Evolutionary conservation across 2,329 filamentous ascomycete genomes (phyloP).

Genomic region (Delphinella strobiligena): DNA sequence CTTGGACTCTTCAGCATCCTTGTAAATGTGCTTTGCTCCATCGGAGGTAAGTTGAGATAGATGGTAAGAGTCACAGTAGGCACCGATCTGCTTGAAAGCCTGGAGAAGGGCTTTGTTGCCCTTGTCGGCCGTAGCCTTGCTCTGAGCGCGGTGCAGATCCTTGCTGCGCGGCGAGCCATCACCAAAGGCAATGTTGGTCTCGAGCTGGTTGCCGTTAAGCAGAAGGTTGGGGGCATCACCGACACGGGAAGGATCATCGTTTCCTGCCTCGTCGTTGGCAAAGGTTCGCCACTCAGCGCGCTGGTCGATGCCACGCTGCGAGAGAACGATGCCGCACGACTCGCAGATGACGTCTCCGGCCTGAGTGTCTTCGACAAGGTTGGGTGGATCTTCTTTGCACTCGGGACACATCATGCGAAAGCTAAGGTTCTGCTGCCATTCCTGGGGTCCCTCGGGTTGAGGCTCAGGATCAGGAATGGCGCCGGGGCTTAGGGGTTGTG

Average conservation of each 20-base stretch:
- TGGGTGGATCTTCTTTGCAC: slow-evolving; percentile 84
- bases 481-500: slow-evolving; percentile 31
- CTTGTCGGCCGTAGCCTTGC: slow-evolving; percentile 71
- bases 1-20: slow-evolving; percentile 83
- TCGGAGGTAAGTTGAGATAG: slow-evolving; percentile 73
- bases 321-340: slow-evolving; percentile 82
- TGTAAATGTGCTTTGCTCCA: slow-evolving; percentile 89
- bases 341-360: slow-evolving; percentile 86
- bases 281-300: slow-evolving; percentile 98
- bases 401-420: slow-evolving; percentile 78
- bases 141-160: slow-evolving; percentile 73
- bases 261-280: slow-evolving; percentile 92
- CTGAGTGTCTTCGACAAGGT: slow-evolving; percentile 85
- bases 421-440: slow-evolving; percentile 76
- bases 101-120: slow-evolving; percentile 67
- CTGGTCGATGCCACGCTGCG: slow-evolving; percentile 84
- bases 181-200: slow-evolving; percentile 76
- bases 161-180: slow-evolving; percentile 59
- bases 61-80: slow-evolving; percentile 73
- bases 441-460: slow-evolving; percentile 24
- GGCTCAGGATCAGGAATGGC: slow-evolving; percentile 28
- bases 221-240: slow-evolving; percentile 87
- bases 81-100: slow-evolving; percentile 79
- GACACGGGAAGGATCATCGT: slow-evolving; percentile 94
- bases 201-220: slow-evolving; percentile 77